Evolutionary conservation across 129 eudicot species (phyloP).

Genomic region (Artemisia annua): DNA sequence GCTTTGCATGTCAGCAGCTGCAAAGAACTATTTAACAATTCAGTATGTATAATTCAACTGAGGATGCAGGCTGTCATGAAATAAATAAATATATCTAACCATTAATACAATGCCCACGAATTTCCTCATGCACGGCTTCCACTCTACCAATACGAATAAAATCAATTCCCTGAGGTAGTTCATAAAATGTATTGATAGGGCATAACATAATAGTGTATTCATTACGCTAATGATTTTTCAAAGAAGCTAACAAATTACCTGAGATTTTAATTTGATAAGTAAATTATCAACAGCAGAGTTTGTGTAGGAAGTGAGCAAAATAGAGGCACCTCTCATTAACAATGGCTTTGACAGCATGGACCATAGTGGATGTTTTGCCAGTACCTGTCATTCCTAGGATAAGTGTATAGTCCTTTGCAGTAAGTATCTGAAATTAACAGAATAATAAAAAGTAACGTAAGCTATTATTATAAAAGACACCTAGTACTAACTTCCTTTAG

Average conservation of each 20-base stretch:
- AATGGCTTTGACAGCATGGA: slow-evolving; percentile 96
- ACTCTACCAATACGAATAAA: slow-evolving; percentile 85
- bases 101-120: slow-evolving; percentile 81
- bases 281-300: slow-evolving; percentile 97
- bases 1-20: slow-evolving; percentile 64
- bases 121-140: slow-evolving; percentile 86
- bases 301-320: slow-evolving; percentile 98
- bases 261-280: slow-evolving; percentile 85
- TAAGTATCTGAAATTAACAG: slow-evolving; percentile 63
- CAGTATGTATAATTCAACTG: slow-evolving; percentile 3
- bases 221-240: neutral
- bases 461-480: neutral
- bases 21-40: neutral
- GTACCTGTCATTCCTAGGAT: slow-evolving; percentile 99
- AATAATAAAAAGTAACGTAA: slow-evolving; percentile 15
- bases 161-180: slow-evolving; percentile 74
- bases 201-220: neutral
- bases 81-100: slow-evolving; percentile 45
- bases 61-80: slow-evolving; percentile 3
- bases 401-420: slow-evolving; percentile 88
- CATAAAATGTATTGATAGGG: neutral
- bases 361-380: slow-evolving; percentile 97
- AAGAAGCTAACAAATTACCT: slow-evolving; percentile 52
- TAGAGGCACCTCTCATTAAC: slow-evolving; percentile 84
- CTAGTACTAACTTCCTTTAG: too few species aligned